Evolutionary conservation across 371 early-diverging fungal species (phyloP).

Genomic region (Chytridium lagenaria): DNA sequence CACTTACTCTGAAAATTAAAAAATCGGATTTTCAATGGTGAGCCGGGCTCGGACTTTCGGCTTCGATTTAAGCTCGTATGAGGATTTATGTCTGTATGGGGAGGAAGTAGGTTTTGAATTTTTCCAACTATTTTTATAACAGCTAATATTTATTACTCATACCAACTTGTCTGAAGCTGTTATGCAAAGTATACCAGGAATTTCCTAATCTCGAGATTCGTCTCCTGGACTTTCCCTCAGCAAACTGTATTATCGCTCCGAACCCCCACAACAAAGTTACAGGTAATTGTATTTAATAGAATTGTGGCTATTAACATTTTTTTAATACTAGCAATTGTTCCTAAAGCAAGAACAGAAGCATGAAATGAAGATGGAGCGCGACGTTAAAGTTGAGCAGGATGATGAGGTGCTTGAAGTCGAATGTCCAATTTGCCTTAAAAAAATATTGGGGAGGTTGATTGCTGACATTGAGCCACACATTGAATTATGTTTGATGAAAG

Average conservation of each 20-base stretch:
- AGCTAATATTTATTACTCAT: neutral
- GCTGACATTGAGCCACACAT: neutral
- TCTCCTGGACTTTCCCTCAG: neutral
- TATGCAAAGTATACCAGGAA: neutral
- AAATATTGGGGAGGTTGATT: neutral
- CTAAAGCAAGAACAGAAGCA: neutral
- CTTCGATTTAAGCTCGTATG: neutral
- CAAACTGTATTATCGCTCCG: neutral
- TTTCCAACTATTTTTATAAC: neutral
- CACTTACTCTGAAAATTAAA: constrained; percentile 26
- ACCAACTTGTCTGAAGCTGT: neutral
- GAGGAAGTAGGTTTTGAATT: constrained; percentile 9
- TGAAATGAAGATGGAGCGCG: neutral
- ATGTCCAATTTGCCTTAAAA: constrained; percentile 4
- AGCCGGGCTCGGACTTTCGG: constrained; percentile 21
- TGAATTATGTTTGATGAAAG: neutral
- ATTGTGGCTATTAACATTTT: neutral
- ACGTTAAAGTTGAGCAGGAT: neutral
- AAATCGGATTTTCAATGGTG: constrained; percentile 1
- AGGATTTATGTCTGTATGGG: neutral
- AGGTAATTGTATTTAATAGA: neutral
- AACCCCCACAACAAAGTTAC: neutral
- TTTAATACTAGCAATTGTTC: neutral
- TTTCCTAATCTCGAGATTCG: constrained; percentile 2
- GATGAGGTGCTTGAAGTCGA: neutral